A percentile compares a stretch with the other conserved stretches of the same genome.
Evolutionary conservation across 2,329 filamentous ascomycete species (phyloP).

Genomic region (Aspergillus sp.): DNA sequence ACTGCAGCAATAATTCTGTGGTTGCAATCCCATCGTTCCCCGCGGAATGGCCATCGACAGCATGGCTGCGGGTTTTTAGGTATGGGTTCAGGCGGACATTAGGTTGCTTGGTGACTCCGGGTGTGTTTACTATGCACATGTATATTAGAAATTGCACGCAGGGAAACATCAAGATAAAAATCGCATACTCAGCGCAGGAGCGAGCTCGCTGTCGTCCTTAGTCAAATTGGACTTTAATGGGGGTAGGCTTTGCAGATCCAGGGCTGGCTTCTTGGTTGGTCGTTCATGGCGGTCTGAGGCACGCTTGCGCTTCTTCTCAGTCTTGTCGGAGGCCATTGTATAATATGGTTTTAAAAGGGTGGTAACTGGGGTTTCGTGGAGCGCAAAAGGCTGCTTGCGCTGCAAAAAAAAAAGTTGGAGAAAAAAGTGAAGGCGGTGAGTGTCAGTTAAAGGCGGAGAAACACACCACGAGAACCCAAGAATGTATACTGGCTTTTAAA

Average conservation of each 20-base stretch:
- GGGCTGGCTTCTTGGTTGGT: slow-evolving; percentile 51
- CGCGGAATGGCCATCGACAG: slow-evolving; percentile 24
- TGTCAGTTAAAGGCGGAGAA: slow-evolving; percentile 22
- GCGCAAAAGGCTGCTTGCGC: not conserved
- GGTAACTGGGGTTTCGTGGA: not conserved
- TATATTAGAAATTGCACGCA: not conserved
- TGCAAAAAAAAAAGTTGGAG: slow-evolving; percentile 15
- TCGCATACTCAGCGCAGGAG: slow-evolving; percentile 51
- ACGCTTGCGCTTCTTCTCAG: slow-evolving; percentile 55
- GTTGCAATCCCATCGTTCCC: slow-evolving; percentile 37
- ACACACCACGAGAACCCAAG: not conserved
- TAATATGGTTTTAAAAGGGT: not conserved
- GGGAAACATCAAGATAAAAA: not conserved
- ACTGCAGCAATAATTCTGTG: slow-evolving; percentile 59
- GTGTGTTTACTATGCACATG: slow-evolving; percentile 30
- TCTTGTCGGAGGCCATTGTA: slow-evolving; percentile 34
- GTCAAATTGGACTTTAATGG: slow-evolving; percentile 48
- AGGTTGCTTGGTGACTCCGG: slow-evolving; percentile 32
- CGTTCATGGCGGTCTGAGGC: slow-evolving; percentile 43
- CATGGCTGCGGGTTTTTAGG: slow-evolving; percentile 52
- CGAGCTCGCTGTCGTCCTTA: slow-evolving; percentile 48
- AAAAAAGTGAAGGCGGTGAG: slow-evolving; percentile 28
- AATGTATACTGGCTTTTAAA: not conserved
- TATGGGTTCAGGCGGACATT: slow-evolving; percentile 38
- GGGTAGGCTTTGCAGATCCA: slow-evolving; percentile 35